These are phyloP conservation scores for Cordyceps pruinosa DNA, from an alignment of 2,329 filamentous ascomycete species.

Conservation along the genomic window DNA sequence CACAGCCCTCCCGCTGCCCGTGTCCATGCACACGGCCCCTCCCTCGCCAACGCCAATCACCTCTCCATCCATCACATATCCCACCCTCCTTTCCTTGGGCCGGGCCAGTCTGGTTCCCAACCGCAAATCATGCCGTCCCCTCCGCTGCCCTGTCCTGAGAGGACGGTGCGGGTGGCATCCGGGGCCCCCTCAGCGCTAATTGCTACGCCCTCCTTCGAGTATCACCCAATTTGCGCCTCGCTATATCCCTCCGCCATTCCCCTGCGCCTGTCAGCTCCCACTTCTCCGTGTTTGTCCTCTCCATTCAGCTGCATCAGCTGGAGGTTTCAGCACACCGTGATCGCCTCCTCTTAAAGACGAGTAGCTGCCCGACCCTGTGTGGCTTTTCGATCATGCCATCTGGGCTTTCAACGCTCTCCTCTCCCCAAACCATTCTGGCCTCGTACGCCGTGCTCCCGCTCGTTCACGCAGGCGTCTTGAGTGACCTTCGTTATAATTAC, in stretches of 20 bases:
- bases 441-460: constrained; percentile 21
- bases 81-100: not conserved
- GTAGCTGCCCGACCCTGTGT: constrained; percentile 17
- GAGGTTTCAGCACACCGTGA: constrained; percentile 33
- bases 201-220: constrained; percentile 1
- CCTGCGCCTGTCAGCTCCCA: not conserved
- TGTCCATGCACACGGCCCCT: constrained; percentile 5
- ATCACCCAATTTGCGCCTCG: constrained; percentile 5
- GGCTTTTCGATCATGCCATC: constrained; percentile 35
- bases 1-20: not conserved
- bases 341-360: constrained; percentile 26
- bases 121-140: not conserved
- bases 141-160: not conserved
- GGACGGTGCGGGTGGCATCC: not conserved
- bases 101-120: not conserved
- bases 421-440: constrained; percentile 21
- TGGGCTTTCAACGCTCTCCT: constrained; percentile 22
- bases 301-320: constrained; percentile 28
- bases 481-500: constrained; percentile 14
- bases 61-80: not conserved
- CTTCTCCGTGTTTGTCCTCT: not conserved
- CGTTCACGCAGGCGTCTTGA: constrained; percentile 22
- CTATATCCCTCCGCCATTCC: constrained; percentile 6
- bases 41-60: constrained; percentile 7
- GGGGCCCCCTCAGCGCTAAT: constrained; percentile 6